Evolutionary conservation across 768 basidiomycete genomes (phyloP).

Genomic region (Pleurotus salmoneostramineus): DNA sequence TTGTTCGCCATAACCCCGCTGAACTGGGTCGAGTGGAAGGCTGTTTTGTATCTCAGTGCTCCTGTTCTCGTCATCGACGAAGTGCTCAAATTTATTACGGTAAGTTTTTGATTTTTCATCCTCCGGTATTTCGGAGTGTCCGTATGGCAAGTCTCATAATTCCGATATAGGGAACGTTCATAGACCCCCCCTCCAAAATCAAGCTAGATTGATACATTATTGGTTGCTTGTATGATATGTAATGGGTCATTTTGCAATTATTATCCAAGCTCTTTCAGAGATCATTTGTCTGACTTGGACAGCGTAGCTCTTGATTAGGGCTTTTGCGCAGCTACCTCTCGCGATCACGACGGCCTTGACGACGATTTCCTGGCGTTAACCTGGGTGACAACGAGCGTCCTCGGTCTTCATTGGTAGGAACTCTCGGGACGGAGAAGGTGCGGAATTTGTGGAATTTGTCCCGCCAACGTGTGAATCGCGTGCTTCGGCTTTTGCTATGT

Average conservation of each 20-base stretch:
- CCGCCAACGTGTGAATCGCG: slow-evolving; percentile 4
- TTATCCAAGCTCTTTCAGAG: not conserved
- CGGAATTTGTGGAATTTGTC: not conserved
- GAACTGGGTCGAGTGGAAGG: slow-evolving; percentile 94
- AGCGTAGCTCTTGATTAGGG: not conserved
- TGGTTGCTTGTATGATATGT: slow-evolving; percentile 3
- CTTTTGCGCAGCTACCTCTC: not conserved
- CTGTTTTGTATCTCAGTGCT: slow-evolving; percentile 81
- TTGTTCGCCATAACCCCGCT: slow-evolving; percentile 91
- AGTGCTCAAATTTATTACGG: slow-evolving; percentile 78
- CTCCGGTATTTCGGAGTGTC: not conserved
- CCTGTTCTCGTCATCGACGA: slow-evolving; percentile 93
- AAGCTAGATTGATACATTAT: slow-evolving; percentile 26
- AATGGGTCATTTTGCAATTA: not conserved
- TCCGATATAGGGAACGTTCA: slow-evolving; percentile 36
- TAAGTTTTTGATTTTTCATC: slow-evolving; percentile 28
- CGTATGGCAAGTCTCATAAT: not conserved
- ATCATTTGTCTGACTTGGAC: not conserved
- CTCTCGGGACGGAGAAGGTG: slow-evolving; percentile 1
- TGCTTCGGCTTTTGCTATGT: not conserved
- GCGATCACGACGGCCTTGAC: not conserved
- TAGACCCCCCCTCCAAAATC: slow-evolving; percentile 43
- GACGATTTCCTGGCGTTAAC: not conserved
- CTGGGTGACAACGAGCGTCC: not conserved
- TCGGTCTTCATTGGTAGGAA: not conserved